A percentile compares a stretch with the other conserved stretches of the same genome.
These are phyloP conservation scores for Aspergillus ostianus DNA, from an alignment of 495 filamentous ascomycete species.

Conservation along the genomic window DNA sequence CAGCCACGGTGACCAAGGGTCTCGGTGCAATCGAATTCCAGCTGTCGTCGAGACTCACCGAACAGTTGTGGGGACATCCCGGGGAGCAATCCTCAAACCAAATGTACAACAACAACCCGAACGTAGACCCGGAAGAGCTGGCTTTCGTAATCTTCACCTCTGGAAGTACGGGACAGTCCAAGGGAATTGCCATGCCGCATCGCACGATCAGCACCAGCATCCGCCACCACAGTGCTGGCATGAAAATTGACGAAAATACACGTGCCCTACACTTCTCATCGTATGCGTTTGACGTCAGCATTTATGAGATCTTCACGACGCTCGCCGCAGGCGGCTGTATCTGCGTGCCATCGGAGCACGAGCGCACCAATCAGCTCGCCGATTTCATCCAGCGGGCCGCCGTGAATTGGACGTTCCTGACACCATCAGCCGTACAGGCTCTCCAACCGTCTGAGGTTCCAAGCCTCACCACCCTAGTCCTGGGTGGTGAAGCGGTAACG, in stretches of 20 bases:
- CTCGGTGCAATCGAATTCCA: not conserved
- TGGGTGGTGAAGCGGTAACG: constrained; percentile 21
- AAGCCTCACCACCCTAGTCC: constrained; percentile 17
- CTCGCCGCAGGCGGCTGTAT: constrained; percentile 35
- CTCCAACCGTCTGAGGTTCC: constrained; percentile 22
- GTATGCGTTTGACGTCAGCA: constrained; percentile 57
- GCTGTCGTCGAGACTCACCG: not conserved
- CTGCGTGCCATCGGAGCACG: constrained; percentile 35
- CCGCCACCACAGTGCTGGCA: not conserved
- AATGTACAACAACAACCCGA: not conserved
- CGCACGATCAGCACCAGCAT: constrained; percentile 23
- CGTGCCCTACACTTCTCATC: constrained; percentile 59
- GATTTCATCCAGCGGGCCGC: constrained; percentile 20
- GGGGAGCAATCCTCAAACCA: not conserved
- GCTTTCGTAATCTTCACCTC: constrained; percentile 36
- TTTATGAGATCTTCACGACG: constrained; percentile 55
- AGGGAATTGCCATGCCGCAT: constrained; percentile 45
- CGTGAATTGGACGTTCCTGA: constrained; percentile 26
- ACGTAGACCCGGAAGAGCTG: not conserved
- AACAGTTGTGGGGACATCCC: not conserved
- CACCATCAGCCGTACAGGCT: constrained; percentile 23
- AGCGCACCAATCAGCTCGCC: constrained; percentile 26
- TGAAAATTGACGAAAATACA: constrained; percentile 5
- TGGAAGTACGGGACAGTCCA: constrained; percentile 40
- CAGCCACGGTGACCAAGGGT: not conserved